phyloP scores from a whole-genome alignment of 2,329 filamentous ascomycete species.

The Colletotrichum eremochloae region DNA sequence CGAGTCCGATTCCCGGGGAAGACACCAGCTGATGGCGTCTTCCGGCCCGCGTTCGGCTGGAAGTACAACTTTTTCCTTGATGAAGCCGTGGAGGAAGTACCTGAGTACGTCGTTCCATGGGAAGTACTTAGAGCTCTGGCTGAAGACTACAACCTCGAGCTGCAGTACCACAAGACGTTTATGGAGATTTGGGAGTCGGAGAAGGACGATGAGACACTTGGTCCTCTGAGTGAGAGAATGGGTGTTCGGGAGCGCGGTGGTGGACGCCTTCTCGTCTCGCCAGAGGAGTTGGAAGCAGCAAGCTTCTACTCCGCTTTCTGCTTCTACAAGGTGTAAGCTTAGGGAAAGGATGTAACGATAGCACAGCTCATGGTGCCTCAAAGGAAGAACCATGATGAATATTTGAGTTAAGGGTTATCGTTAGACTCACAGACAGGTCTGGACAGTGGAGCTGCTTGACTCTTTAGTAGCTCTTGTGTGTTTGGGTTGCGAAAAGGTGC shows the following conservation, averaged over 20 bases:
- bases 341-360: neutral
- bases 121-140: slow-evolving; percentile 95
- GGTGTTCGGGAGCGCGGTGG: slow-evolving; percentile 82
- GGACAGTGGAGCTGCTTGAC: too few relatives aligned
- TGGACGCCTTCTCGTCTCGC: slow-evolving; percentile 77
- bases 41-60: slow-evolving; percentile 96
- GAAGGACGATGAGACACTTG: slow-evolving; percentile 85
- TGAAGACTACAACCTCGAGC: slow-evolving; percentile 95
- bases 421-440: neutral
- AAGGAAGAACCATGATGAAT: neutral
- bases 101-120: slow-evolving; percentile 98
- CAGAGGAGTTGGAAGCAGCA: slow-evolving; percentile 93
- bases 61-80: slow-evolving; percentile 97
- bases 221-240: slow-evolving; percentile 94
- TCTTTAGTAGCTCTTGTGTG: neutral
- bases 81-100: slow-evolving; percentile 95
- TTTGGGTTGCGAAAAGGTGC: neutral
- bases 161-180: slow-evolving; percentile 94
- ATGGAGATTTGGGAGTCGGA: slow-evolving; percentile 92
- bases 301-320: slow-evolving; percentile 95
- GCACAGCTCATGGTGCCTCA: neutral
- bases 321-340: slow-evolving; percentile 87
- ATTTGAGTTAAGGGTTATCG: too few relatives aligned
- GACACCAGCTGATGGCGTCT: slow-evolving; percentile 88
- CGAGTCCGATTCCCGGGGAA: slow-evolving; percentile 87